phyloP scores from a whole-genome alignment of 306 rosid species.

The Ormosia semicastrata region DNA sequence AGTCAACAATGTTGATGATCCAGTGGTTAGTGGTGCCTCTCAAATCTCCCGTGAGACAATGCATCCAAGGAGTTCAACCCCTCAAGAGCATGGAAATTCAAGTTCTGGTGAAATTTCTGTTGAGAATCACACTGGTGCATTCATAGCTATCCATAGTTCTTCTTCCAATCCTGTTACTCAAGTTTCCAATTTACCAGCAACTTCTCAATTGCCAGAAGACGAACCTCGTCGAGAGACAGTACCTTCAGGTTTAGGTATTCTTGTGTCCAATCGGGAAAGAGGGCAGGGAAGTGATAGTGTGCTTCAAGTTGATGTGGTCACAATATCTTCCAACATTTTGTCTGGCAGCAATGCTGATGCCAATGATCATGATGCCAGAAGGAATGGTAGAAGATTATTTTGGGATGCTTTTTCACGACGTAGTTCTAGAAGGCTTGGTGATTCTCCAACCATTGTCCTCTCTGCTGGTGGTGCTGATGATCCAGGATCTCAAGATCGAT shows the following conservation, averaged over 20 bases:
- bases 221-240: slow-evolving; percentile 54
- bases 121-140: slow-evolving; percentile 45
- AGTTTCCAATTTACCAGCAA: slow-evolving; percentile 49
- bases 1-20: slow-evolving; percentile 56
- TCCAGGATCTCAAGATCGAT: slow-evolving; percentile 71
- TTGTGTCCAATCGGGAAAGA: slow-evolving; percentile 73
- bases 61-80: slow-evolving; percentile 52
- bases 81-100: slow-evolving; percentile 47
- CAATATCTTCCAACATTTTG: slow-evolving; percentile 74
- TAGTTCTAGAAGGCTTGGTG: slow-evolving; percentile 77
- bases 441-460: slow-evolving; percentile 71
- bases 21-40: slow-evolving; percentile 55
- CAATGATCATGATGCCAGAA: slow-evolving; percentile 65
- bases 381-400: slow-evolving; percentile 77
- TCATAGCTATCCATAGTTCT: slow-evolving; percentile 28
- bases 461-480: slow-evolving; percentile 64
- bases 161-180: slow-evolving; percentile 45
- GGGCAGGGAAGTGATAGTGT: slow-evolving; percentile 54
- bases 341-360: slow-evolving; percentile 53
- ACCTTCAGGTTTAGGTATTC: slow-evolving; percentile 75
- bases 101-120: slow-evolving; percentile 39
- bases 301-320: slow-evolving; percentile 79
- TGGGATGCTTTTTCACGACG: slow-evolving; percentile 92
- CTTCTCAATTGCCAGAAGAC: slow-evolving; percentile 49
- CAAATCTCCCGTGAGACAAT: slow-evolving; percentile 43